Base-by-base conservation (phyloP, 441 rosid genomes). In the Oxalis stricta region DNA sequence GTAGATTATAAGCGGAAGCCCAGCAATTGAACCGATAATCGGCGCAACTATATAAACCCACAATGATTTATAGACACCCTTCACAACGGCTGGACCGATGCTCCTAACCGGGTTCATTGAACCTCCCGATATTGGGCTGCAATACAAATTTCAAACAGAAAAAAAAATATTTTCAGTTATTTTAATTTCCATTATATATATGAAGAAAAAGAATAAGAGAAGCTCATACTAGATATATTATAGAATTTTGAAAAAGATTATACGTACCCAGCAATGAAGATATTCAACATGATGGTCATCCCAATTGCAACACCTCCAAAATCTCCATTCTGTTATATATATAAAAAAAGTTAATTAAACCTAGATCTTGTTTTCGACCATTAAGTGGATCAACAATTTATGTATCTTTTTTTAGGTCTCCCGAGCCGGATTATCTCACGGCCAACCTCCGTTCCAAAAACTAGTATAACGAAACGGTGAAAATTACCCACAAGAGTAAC, bases 61-160 rank as follows among this genome's bases (percentile, higher is more conserved):
- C 4, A 68, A 32, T 11, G 64, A 63, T 11, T 40, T 18, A 18
- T 44, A 59, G 10, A 34, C 8, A 16, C 21, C 48, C 69, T 59
- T 53, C 40, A 46, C 50, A 8, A 59, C 9, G 14, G 66, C 73
- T 1, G 70, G 73, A 17, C 73, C 70, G 12, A 68, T 30, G 48
- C 58, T 63, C 47, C 73, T 68, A 0, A 69, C 73, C 3, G 70
- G 66, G 52, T 63, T 68, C 66, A 63, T 68, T 2, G 69, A 63
- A 12, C 60, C 69, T 52, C 69, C 73, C 0, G 63, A 59, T 2
- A 59, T 44, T 14, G 69, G 66, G 43, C 69, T 68, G 56, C 42
- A 56, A 5, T 18, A 12, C 7, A 20, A 6, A 26, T 1, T 26
- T 1, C 10, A 11, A 5, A 16, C 23, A 22, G 14, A 17, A 20